phyloP scores from a whole-genome alignment of 2,329 filamentous ascomycete genomes.

The Ophiostoma fasciatum region DNA sequence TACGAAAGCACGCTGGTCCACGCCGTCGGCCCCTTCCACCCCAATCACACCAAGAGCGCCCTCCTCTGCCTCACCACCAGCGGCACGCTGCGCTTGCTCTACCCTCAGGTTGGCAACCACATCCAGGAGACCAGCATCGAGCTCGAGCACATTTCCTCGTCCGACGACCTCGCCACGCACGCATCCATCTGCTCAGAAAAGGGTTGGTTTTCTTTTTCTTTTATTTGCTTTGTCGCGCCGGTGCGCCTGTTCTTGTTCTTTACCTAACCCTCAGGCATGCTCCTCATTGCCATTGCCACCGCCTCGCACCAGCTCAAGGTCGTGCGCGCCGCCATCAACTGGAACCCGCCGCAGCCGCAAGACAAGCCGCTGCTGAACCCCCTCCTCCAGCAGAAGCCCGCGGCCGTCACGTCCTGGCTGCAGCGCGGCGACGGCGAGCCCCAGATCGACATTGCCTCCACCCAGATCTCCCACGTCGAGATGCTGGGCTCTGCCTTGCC shows the following conservation, averaged over 20 bases:
- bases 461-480: constrained; percentile 58
- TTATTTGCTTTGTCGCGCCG: no score
- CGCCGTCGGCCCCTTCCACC: constrained; percentile 58
- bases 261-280: constrained; percentile 21
- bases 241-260: no score
- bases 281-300: constrained; percentile 54
- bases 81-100: constrained; percentile 61
- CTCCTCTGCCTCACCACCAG: constrained; percentile 63
- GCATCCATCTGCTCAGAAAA: constrained; percentile 62
- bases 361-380: constrained; percentile 42
- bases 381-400: constrained; percentile 36
- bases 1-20: constrained; percentile 54
- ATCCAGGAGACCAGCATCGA: constrained; percentile 62
- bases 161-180: constrained; percentile 66
- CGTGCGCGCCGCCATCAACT: constrained; percentile 58
- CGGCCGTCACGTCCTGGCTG: constrained; percentile 44
- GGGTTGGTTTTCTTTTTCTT: no score
- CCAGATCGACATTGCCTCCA: constrained; percentile 34
- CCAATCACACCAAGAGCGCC: constrained; percentile 53
- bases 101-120: constrained; percentile 56
- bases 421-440: constrained; percentile 27
- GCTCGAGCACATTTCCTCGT: constrained; percentile 55
- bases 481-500: constrained; percentile 55
- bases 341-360: constrained; percentile 43
- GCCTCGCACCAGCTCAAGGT: constrained; percentile 58